Evolutionary conservation across 768 basidiomycete species (phyloP).

Genomic region (Podaxis mareebaensis): DNA sequence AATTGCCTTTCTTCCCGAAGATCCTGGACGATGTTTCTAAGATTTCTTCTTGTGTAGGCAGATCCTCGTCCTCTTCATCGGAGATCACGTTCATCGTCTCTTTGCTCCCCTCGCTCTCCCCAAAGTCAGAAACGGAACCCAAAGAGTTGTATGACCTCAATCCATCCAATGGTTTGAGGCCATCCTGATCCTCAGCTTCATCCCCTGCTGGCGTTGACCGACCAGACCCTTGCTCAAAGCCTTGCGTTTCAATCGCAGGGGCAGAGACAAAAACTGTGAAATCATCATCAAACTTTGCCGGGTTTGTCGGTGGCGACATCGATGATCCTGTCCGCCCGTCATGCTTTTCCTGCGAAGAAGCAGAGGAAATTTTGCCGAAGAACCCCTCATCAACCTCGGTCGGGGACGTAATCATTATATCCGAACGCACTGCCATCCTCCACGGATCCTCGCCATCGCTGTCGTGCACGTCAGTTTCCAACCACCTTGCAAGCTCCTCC

Average conservation of each 20-base stretch:
- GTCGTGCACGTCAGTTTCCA: conserved; percentile 49
- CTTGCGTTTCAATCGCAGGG: conserved; percentile 28
- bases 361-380: not conserved
- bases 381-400: conserved; percentile 19
- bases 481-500: conserved; percentile 62
- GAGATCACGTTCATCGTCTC: not conserved
- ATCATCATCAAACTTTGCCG: conserved; percentile 66
- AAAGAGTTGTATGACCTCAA: conserved; percentile 47
- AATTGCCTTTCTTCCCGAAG: conserved; percentile 37
- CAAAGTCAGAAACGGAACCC: conserved; percentile 62
- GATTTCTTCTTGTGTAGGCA: conserved; percentile 54
- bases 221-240: conserved; percentile 12
- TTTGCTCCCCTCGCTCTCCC: conserved; percentile 23
- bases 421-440: conserved; percentile 35
- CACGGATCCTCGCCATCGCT: conserved; percentile 38
- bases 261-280: conserved; percentile 77
- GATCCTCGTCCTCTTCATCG: conserved; percentile 28
- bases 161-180: conserved; percentile 14
- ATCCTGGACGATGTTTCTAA: conserved; percentile 47
- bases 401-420: conserved; percentile 27
- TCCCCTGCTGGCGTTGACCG: conserved; percentile 5
- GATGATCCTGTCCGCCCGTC: not conserved
- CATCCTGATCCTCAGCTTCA: conserved; percentile 15
- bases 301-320: not conserved
- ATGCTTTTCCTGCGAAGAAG: not conserved